A percentile compares a stretch with the other conserved stretches of the same genome.
Evolutionary conservation across 1,139 yeast species (phyloP).

Genomic region (Blastobotrys proliferans): DNA sequence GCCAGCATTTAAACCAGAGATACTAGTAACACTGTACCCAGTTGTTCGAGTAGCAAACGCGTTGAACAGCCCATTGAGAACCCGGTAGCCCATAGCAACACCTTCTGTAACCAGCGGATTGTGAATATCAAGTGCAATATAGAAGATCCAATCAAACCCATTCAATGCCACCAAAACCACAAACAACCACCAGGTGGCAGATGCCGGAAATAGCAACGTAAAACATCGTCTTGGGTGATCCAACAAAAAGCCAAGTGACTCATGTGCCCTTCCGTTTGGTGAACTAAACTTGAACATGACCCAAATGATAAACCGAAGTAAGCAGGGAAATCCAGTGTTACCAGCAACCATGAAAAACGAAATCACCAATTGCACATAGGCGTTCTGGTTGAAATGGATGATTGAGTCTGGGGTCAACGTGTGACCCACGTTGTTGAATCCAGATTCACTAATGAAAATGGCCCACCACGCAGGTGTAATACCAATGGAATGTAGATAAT

Average conservation of each 20-base stretch:
- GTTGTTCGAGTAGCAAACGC: conserved; percentile 93
- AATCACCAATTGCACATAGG: conserved; percentile 59
- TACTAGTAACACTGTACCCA: conserved; percentile 72
- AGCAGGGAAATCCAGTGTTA: conserved; percentile 87
- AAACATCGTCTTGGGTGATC: conserved; percentile 98
- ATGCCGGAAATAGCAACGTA: conserved; percentile 82
- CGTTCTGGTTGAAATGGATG: conserved; percentile 56
- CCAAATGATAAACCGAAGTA: conserved; percentile 80
- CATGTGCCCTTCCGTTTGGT: conserved; percentile 47
- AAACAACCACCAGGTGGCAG: conserved; percentile 94
- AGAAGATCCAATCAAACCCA: conserved; percentile 71
- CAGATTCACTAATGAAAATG: conserved; percentile 71
- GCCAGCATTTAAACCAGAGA: conserved; percentile 74
- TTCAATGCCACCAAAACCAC: conserved; percentile 68
- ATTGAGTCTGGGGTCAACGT: conserved; percentile 79
- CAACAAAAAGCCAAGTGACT: conserved; percentile 76
- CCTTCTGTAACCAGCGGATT: conserved; percentile 40
- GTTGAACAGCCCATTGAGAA: conserved; percentile 81
- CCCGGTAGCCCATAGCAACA: conserved; percentile 61
- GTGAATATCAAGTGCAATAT: conserved; percentile 69
- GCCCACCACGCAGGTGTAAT: conserved; percentile 89
- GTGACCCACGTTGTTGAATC: conserved; percentile 80
- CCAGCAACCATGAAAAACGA: conserved; percentile 79
- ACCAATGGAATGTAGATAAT: conserved; percentile 48
- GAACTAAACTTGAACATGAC: conserved; percentile 60